Evolutionary conservation across 108 stramenopile genomes (phyloP).

Genomic region (Cyclotella sp.): DNA sequence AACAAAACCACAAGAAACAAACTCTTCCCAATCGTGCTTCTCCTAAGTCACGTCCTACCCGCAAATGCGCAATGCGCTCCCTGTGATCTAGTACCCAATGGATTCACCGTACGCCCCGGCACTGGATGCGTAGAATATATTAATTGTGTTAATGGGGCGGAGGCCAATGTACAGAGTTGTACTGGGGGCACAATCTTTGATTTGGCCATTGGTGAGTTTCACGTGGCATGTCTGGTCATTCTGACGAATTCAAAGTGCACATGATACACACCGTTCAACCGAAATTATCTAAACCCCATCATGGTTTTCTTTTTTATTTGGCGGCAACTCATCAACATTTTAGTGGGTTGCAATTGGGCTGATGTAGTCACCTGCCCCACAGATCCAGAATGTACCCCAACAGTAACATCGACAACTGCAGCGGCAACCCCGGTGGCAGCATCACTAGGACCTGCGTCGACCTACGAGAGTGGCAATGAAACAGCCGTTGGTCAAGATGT

Average conservation of each 20-base stretch:
- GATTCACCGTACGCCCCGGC: slow-evolving; percentile 15
- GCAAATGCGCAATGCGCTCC: slow-evolving; percentile 3
- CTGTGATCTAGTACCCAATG: slow-evolving; percentile 12
- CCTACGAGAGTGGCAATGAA: not conserved
- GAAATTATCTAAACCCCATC: no score
- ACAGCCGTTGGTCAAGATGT: slow-evolving; percentile 2
- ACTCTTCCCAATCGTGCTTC: not conserved
- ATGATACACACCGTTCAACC: not conserved
- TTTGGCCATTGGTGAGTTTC: slow-evolving; percentile 5
- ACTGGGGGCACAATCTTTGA: not conserved
- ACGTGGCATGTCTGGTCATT: not conserved
- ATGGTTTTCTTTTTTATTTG: no score
- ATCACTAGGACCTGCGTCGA: not conserved
- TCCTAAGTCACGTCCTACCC: not conserved
- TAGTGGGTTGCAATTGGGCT: slow-evolving; percentile 17
- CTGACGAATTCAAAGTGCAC: not conserved
- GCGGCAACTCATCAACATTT: not conserved
- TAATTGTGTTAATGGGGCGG: slow-evolving; percentile 2
- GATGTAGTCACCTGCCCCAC: slow-evolving; percentile 5
- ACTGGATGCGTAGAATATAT: slow-evolving; percentile 10
- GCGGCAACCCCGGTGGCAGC: not conserved
- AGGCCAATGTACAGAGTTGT: not conserved
- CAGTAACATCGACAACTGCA: not conserved
- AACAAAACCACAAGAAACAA: not conserved
- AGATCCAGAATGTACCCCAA: slow-evolving; percentile 1